Conservation (phyloP, 116 monocot species). For the Iris pallida region DNA sequence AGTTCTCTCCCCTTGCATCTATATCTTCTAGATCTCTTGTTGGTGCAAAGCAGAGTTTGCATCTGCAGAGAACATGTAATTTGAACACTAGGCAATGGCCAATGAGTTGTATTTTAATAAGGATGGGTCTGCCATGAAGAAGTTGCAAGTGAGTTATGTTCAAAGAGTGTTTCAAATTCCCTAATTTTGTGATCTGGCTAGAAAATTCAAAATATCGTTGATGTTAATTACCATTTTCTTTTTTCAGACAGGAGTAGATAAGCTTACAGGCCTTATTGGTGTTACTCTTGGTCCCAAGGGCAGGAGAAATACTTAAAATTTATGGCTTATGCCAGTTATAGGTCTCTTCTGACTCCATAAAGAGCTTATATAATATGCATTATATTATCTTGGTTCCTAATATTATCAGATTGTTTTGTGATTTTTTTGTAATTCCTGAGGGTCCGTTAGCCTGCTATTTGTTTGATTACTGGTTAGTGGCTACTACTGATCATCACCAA, state of each 20-base stretch:
- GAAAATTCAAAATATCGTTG: too few species aligned
- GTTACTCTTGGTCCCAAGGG: slow-evolving; percentile 73
- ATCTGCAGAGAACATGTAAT: slow-evolving; percentile 29
- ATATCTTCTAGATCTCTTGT: slow-evolving; percentile 30
- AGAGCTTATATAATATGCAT: too few species aligned
- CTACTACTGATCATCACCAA: too few species aligned
- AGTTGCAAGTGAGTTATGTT: slow-evolving; percentile 31
- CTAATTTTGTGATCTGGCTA: too few species aligned
- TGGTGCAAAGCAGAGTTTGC: slow-evolving; percentile 25
- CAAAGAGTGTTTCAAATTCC: too few species aligned
- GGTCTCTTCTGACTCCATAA: too few species aligned
- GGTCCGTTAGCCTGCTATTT: too few species aligned
- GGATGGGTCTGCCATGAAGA: slow-evolving; percentile 59
- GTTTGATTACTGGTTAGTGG: too few species aligned
- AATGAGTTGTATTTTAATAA: slow-evolving; percentile 63
- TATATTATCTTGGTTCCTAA: too few species aligned
- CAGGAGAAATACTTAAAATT: slow-evolving; percentile 2
- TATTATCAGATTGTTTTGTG: too few species aligned
- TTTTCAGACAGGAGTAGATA: slow-evolving; percentile 57
- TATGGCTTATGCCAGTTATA: too few species aligned
- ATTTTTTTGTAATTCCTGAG: too few species aligned
- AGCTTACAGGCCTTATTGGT: slow-evolving; percentile 69
- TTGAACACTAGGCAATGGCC: slow-evolving; percentile 47
- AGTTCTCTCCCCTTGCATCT: slow-evolving; percentile 44
- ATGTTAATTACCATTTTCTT: background rate